These are phyloP conservation scores for Angophora floribunda DNA, from an alignment of 345 rosid species.

Conservation along the genomic window DNA sequence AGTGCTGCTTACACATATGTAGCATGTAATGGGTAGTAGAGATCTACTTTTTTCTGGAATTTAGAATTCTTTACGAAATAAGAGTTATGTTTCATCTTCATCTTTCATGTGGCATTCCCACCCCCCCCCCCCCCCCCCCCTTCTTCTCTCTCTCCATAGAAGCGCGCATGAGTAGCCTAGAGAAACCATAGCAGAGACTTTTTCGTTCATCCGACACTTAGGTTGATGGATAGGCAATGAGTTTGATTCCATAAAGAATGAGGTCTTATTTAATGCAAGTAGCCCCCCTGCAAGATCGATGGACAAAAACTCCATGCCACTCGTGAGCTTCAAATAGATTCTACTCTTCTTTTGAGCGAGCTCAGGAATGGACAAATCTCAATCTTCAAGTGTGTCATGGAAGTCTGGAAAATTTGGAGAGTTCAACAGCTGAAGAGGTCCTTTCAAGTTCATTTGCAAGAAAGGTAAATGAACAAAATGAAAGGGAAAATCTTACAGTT, in stretches of 20 bases:
- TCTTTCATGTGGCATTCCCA: background rate
- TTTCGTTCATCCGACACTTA: background rate
- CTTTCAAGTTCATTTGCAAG: background rate
- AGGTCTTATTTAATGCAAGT: background rate
- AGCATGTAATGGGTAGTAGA: background rate
- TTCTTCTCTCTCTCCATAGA: background rate
- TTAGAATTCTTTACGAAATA: slow-evolving; percentile 1
- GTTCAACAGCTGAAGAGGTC: background rate
- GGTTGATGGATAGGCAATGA: background rate
- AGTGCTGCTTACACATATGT: background rate
- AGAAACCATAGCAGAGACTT: background rate
- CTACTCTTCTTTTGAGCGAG: background rate
- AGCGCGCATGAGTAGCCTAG: background rate
- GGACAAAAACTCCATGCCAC: background rate
- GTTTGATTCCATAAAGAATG: background rate
- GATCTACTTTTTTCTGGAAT: background rate
- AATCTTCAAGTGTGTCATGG: background rate
- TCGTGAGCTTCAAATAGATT: background rate
- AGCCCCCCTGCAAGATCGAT: background rate
- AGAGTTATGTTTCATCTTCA: background rate
- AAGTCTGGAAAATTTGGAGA: background rate
- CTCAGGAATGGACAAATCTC: background rate
- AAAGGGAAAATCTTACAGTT: background rate
- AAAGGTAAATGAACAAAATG: background rate
- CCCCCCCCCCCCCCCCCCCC: background rate